Conservation (phyloP, 805 yeast species). For the Ascoidea tarda region DNA sequence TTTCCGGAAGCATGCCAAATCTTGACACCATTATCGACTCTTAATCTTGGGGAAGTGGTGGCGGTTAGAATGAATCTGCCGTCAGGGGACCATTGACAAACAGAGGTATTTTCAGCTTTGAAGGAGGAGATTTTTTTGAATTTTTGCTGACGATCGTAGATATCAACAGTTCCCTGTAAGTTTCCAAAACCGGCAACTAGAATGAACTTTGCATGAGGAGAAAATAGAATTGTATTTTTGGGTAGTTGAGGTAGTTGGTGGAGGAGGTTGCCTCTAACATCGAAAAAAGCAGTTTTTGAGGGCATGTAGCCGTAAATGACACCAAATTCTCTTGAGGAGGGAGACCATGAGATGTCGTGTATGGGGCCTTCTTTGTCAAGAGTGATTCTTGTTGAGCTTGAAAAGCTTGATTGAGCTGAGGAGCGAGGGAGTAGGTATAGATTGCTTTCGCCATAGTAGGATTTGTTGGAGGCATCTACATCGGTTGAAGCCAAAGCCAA, state of each 20-base stretch:
- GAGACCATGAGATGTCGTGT: slow-evolving; percentile 96
- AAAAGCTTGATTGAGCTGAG: slow-evolving; percentile 84
- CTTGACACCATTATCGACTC: slow-evolving; percentile 92
- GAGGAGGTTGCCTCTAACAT: slow-evolving; percentile 80
- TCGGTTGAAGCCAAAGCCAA: slow-evolving; percentile 91
- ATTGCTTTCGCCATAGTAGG: slow-evolving; percentile 94
- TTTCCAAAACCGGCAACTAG: slow-evolving; percentile 97
- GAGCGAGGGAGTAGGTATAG: slow-evolving; percentile 60
- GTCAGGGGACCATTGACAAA: slow-evolving; percentile 96
- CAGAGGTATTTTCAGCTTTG: slow-evolving; percentile 91
- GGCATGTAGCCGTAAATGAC: slow-evolving; percentile 98
- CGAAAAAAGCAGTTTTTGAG: slow-evolving; percentile 86
- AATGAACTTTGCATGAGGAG: slow-evolving; percentile 88
- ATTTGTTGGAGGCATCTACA: slow-evolving; percentile 85
- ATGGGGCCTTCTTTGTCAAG: slow-evolving; percentile 92
- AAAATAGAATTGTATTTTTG: slow-evolving; percentile 78
- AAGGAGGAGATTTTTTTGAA: slow-evolving; percentile 68
- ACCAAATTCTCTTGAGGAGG: slow-evolving; percentile 91
- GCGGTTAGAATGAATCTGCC: slow-evolving; percentile 90
- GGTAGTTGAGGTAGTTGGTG: slow-evolving; percentile 77
- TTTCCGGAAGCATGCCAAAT: slow-evolving; percentile 89
- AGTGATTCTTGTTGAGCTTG: slow-evolving; percentile 78
- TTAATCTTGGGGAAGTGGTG: slow-evolving; percentile 89
- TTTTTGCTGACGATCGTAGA: slow-evolving; percentile 81
- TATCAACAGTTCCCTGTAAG: slow-evolving; percentile 91